Conservation (phyloP, 2,329 filamentous ascomycete genomes). For the Metarhizium album region DNA sequence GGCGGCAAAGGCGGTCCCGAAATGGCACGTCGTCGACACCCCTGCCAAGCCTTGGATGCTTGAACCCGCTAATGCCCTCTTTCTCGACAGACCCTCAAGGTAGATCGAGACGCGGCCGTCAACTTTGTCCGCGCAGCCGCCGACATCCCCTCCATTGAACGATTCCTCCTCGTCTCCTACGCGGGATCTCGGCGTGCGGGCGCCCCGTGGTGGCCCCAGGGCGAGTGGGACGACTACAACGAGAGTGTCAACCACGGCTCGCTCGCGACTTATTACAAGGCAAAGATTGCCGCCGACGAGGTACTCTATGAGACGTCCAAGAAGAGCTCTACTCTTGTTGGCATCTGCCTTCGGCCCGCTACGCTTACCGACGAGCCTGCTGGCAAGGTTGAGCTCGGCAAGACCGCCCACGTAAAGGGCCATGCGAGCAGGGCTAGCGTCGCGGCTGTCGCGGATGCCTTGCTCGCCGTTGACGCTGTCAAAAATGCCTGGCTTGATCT, state of each 20-base stretch:
- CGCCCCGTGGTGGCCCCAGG: slow-evolving; percentile 46
- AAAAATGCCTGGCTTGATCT: slow-evolving; percentile 45
- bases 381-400: slow-evolving; percentile 36
- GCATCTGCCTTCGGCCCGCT: slow-evolving; percentile 44
- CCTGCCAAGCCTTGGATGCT: neutral
- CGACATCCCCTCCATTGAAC: slow-evolving; percentile 39
- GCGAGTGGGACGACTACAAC: slow-evolving; percentile 36
- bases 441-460: slow-evolving; percentile 43
- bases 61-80: neutral
- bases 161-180: slow-evolving; percentile 57
- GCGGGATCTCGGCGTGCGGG: slow-evolving; percentile 38
- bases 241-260: slow-evolving; percentile 25
- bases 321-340: slow-evolving; percentile 31
- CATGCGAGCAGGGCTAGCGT: slow-evolving; percentile 46
- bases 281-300: slow-evolving; percentile 51
- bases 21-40: slow-evolving; percentile 20
- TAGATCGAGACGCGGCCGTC: slow-evolving; percentile 54
- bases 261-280: slow-evolving; percentile 45
- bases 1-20: slow-evolving; percentile 48
- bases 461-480: slow-evolving; percentile 38
- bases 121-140: slow-evolving; percentile 51
- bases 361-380: slow-evolving; percentile 37
- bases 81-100: slow-evolving; percentile 35
- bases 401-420: slow-evolving; percentile 26
- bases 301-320: slow-evolving; percentile 38